Evolutionary conservation across 108 stramenopile genomes (phyloP).

Genomic region (Aurantiochytrium sp.): DNA sequence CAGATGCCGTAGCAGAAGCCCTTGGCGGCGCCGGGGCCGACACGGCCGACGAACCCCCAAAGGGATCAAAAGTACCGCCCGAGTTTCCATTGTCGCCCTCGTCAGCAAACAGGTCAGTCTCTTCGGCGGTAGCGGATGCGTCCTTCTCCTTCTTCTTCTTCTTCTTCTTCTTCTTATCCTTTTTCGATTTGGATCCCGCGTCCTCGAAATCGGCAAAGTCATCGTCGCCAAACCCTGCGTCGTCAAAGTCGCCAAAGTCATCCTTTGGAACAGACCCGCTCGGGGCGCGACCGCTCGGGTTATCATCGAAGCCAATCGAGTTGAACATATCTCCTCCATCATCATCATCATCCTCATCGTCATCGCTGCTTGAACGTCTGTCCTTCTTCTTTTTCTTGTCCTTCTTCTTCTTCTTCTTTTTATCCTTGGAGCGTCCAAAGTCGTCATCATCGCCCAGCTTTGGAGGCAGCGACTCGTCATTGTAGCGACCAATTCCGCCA

Average conservation of each 20-base stretch:
- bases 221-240: not conserved
- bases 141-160: not conserved
- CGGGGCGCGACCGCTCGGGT: not conserved
- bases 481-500: not conserved
- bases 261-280: not conserved
- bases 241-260: conserved; percentile 17
- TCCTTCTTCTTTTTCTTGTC: not conserved
- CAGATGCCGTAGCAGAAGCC: not conserved
- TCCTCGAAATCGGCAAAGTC: not conserved
- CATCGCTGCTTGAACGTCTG: not conserved
- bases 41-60: not conserved
- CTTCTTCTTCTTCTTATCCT: not conserved
- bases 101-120: not conserved
- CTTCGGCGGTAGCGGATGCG: not conserved
- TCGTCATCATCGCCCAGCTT: not conserved
- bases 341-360: not conserved
- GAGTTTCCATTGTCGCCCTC: not conserved
- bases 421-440: not conserved
- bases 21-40: not conserved
- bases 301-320: not conserved
- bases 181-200: not conserved
- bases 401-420: not conserved
- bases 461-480: not conserved
- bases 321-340: not conserved
- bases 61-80: not conserved